Evolutionary conservation across 305 asterid species (phyloP).

Genomic region (Fraxinus greggii): DNA sequence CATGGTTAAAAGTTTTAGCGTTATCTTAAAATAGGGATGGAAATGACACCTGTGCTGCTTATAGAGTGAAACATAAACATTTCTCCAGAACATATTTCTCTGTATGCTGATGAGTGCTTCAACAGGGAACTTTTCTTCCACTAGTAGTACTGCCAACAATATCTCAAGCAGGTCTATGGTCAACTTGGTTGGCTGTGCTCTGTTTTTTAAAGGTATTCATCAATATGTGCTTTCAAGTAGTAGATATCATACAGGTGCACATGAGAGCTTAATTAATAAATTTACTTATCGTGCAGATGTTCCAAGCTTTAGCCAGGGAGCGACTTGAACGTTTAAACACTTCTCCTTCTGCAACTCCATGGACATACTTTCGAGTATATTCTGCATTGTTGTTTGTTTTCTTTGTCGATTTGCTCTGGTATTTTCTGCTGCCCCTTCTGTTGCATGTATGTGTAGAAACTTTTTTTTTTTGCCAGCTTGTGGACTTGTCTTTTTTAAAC

Average conservation of each 20-base stretch:
- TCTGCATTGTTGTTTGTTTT: slow-evolving; percentile 74
- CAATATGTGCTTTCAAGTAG: slow-evolving; percentile 16
- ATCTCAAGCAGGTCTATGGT: slow-evolving; percentile 69
- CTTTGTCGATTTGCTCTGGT: slow-evolving; percentile 73
- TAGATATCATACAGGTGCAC: slow-evolving; percentile 8
- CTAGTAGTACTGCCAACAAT: slow-evolving; percentile 61
- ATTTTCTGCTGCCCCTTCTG: slow-evolving; percentile 26
- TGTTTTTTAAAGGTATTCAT: slow-evolving; percentile 65
- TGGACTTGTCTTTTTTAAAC: neutral
- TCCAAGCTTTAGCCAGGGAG: slow-evolving; percentile 93
- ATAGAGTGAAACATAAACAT: neutral
- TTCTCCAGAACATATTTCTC: neutral
- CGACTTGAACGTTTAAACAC: slow-evolving; percentile 91
- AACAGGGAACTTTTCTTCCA: slow-evolving; percentile 78
- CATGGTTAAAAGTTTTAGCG: neutral
- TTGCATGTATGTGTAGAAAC: neutral
- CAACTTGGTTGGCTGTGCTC: slow-evolving; percentile 63
- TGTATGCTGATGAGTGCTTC: slow-evolving; percentile 15
- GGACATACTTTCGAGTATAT: slow-evolving; percentile 84
- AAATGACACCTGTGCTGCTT: neutral
- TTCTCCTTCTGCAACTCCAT: slow-evolving; percentile 82
- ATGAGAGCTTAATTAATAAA: slow-evolving; percentile 17
- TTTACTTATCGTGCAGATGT: slow-evolving; percentile 47
- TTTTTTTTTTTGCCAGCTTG: no score
- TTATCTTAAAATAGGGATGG: neutral